Evolutionary conservation across 139 green algal genomes (phyloP).

Genomic region (Chlamydomonas sphaeroides): DNA sequence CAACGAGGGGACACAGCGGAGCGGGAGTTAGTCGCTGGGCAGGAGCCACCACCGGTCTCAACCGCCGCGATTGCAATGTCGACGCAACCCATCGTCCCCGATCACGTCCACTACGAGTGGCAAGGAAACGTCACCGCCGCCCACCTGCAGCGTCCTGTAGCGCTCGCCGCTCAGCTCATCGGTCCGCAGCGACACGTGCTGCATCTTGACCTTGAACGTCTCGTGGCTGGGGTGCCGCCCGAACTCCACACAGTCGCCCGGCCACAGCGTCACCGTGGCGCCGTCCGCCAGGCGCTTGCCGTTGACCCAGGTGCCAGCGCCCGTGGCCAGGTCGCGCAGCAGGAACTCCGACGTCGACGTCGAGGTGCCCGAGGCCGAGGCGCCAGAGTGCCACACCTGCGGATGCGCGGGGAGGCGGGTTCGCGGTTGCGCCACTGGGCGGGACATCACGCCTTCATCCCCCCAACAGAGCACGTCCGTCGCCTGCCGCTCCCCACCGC

Average conservation of each 20-base stretch:
- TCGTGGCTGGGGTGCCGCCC: slow-evolving; percentile 49
- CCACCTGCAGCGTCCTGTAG: slow-evolving; percentile 26
- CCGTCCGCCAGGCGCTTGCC: slow-evolving; percentile 45
- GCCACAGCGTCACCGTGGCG: slow-evolving; percentile 48
- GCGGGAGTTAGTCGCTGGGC: too few species aligned
- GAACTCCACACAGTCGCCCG: slow-evolving; percentile 74
- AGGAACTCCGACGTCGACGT: too few species aligned
- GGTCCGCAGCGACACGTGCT: slow-evolving; percentile 58
- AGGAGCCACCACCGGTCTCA: background rate
- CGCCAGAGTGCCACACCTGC: too few species aligned
- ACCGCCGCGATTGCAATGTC: background rate
- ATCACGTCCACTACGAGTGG: too few species aligned
- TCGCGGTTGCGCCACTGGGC: background rate
- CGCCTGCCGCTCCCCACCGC: too few species aligned
- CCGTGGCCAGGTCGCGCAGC: slow-evolving; percentile 60
- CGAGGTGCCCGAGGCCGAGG: too few species aligned
- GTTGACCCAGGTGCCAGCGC: slow-evolving; percentile 78
- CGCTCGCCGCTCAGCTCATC: background rate
- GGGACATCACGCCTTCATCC: too few species aligned
- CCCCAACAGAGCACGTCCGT: too few species aligned
- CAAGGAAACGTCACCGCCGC: too few species aligned
- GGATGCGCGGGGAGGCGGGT: too few species aligned
- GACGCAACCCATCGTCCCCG: too few species aligned
- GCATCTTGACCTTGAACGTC: slow-evolving; percentile 72
- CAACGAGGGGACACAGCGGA: too few species aligned